Conservation (phyloP, 2,329 filamentous ascomycete species). For the Sporothrix pseudoabietina region DNA sequence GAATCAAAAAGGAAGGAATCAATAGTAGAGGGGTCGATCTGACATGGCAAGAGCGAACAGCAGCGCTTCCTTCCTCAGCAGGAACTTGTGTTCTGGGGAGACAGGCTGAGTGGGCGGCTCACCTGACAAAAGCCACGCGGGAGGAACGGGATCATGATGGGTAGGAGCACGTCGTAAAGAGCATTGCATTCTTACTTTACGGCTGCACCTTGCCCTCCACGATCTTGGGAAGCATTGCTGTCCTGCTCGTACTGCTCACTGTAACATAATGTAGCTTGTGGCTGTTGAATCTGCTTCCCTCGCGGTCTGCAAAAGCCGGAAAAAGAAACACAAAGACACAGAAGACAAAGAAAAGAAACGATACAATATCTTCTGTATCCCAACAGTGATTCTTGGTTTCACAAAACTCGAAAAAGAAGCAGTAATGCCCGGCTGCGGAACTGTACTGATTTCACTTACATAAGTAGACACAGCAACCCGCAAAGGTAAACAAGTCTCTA, state of each 20-base stretch:
- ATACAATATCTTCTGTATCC: not conserved
- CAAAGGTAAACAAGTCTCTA: not conserved
- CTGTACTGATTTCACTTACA: slow-evolving; percentile 15
- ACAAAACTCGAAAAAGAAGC: not conserved
- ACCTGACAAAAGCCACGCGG: slow-evolving; percentile 17
- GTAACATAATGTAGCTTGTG: not conserved
- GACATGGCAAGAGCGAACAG: not conserved
- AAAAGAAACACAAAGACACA: not conserved
- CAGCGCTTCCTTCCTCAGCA: not conserved
- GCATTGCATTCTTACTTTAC: not conserved
- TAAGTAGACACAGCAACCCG: not conserved
- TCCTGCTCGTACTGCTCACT: not conserved
- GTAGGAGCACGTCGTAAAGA: not conserved
- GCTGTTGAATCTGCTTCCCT: not conserved
- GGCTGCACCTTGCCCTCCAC: not conserved
- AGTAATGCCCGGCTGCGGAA: not conserved
- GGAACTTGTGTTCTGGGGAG: not conserved
- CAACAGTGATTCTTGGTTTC: not conserved
- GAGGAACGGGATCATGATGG: not conserved
- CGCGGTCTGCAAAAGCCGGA: not conserved
- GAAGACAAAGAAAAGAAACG: not conserved
- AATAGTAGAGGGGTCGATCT: slow-evolving; percentile 14
- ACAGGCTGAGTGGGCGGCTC: slow-evolving; percentile 4
- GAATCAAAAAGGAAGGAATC: not conserved
- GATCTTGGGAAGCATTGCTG: not conserved